Evolutionary conservation across 306 rosid genomes (phyloP).

Genomic region (Rubus parviflorus): DNA sequence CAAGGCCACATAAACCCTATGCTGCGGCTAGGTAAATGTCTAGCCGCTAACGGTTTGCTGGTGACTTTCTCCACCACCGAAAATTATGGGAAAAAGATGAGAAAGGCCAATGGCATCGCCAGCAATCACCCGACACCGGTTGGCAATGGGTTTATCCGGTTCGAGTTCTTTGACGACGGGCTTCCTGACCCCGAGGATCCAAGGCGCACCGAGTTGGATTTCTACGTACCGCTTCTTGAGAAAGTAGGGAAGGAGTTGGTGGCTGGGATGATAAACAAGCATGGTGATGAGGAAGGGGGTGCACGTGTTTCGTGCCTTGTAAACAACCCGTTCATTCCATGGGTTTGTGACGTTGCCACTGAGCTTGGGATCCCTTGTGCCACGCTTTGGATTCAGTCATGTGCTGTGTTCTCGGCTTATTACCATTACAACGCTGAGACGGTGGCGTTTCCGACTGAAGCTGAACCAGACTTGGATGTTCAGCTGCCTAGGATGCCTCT

Average conservation of each 20-base stretch:
- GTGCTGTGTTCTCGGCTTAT: conserved; percentile 41
- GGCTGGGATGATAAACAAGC: conserved; percentile 11
- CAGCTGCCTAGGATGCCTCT: conserved; percentile 34
- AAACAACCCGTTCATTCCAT: conserved; percentile 53
- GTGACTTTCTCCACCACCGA: conserved; percentile 49
- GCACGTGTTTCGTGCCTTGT: conserved; percentile 38
- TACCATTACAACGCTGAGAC: conserved; percentile 19
- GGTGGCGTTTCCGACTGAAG: conserved; percentile 29
- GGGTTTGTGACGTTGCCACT: conserved; percentile 46
- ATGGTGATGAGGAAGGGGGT: conserved; percentile 9
- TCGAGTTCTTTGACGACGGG: conserved; percentile 51
- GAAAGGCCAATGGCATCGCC: conserved; percentile 24
- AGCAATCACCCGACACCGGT: conserved; percentile 14
- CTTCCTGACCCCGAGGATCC: conserved; percentile 15
- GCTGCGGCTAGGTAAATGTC: conserved; percentile 48
- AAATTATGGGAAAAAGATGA: conserved; percentile 29
- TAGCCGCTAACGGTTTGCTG: conserved; percentile 46
- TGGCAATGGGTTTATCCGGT: conserved; percentile 44
- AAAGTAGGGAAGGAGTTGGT: conserved; percentile 29
- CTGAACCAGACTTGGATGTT: conserved; percentile 24
- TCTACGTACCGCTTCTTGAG: conserved; percentile 36
- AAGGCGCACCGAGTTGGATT: neutral
- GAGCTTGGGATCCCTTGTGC: conserved; percentile 47
- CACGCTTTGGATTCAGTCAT: conserved; percentile 63
- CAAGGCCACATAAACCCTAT: conserved; percentile 69